Evolutionary conservation across 371 early-diverging fungal species (phyloP), one percentile per base, ranked within the genome.

Genomic region (Mucor sp.): DNA sequence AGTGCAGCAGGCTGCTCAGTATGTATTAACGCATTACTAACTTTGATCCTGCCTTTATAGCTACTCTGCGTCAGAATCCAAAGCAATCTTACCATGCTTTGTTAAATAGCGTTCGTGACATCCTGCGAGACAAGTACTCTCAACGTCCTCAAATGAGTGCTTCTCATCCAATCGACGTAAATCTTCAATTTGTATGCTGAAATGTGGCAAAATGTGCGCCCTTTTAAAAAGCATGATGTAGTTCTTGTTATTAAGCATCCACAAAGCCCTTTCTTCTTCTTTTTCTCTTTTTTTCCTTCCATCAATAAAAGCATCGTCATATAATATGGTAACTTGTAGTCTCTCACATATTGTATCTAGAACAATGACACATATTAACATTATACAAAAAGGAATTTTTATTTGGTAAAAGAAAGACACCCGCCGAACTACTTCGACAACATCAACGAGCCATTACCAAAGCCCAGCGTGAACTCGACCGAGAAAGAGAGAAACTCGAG

Each of bases 381-480:
- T 27, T 2, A 25, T 14, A 1, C 12, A 2, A 1, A 35, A 53
- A 88, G 90, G 86, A 90, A 65, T 83, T 87, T 62, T 74, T 90
- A 61, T 90, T 90, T 81, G 90, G 90, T 33, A 83, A 87, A 28
- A 79, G 76, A 66, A 89, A 89, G 76, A 91, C 94, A 15, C 97
- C 99, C 1, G 92, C 91, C 50, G 98, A 98, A 76, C 72, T 94
- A 71, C 87, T 98, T 69, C 91, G 95, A 66, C 90, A 94, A 78
- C 94, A 97, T 79, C 93, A 95, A 77, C 90, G 99, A 30, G 85
- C 92, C 5, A 89, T 97, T 30, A 88, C 81, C 55, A 92, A 92
- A 72, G 97, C 98, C 0, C 92, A 94, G 74, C 87, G 98, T n/a
- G 97, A 98, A 71, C 82, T 98, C 43, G 97, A 96, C 78, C 84